A percentile compares a stretch with the other conserved stretches of the same genome.
These are phyloP conservation scores for Amanita thiersii DNA, from an alignment of 768 basidiomycete genomes.

Conservation along the genomic window DNA sequence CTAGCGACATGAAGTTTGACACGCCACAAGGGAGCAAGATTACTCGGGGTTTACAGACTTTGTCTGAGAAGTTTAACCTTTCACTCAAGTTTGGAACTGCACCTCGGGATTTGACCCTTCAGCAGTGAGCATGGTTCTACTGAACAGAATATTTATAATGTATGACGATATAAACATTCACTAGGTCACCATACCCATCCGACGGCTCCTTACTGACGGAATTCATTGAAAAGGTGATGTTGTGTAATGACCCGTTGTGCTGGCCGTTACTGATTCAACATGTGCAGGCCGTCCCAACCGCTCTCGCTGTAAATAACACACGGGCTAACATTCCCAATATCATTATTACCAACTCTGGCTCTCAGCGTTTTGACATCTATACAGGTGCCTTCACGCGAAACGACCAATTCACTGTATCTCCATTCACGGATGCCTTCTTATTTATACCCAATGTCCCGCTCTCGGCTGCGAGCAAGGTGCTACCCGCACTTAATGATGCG, in stretches of 20 bases:
- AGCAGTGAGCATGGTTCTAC: slow-evolving; percentile 31
- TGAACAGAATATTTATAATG: slow-evolving; percentile 1
- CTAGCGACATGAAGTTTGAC: slow-evolving; percentile 49
- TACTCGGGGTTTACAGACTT: slow-evolving; percentile 42
- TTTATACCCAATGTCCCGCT: slow-evolving; percentile 51
- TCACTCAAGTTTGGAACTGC: slow-evolving; percentile 58
- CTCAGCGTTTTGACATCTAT: slow-evolving; percentile 60
- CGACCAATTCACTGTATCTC: slow-evolving; percentile 70
- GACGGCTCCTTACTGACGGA: slow-evolving; percentile 52
- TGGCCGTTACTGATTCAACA: not conserved
- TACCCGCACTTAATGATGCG: slow-evolving; percentile 42
- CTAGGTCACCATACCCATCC: slow-evolving; percentile 55
- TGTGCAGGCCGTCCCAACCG: slow-evolving; percentile 42
- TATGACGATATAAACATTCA: too few species aligned
- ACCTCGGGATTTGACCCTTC: slow-evolving; percentile 68
- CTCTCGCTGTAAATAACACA: slow-evolving; percentile 54
- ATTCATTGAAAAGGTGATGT: slow-evolving; percentile 39
- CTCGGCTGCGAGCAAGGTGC: slow-evolving; percentile 41
- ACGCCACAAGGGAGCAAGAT: slow-evolving; percentile 46
- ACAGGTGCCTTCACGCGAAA: slow-evolving; percentile 70
- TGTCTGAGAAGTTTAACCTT: slow-evolving; percentile 56
- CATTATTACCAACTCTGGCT: slow-evolving; percentile 58
- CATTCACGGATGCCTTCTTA: slow-evolving; percentile 58
- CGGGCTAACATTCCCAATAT: slow-evolving; percentile 52
- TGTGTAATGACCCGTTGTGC: not conserved